Evolutionary conservation across 2,329 filamentous ascomycete genomes (phyloP), one percentile per base, ranked within the genome.

Genomic region (Pseudogymnoascus sp.): DNA sequence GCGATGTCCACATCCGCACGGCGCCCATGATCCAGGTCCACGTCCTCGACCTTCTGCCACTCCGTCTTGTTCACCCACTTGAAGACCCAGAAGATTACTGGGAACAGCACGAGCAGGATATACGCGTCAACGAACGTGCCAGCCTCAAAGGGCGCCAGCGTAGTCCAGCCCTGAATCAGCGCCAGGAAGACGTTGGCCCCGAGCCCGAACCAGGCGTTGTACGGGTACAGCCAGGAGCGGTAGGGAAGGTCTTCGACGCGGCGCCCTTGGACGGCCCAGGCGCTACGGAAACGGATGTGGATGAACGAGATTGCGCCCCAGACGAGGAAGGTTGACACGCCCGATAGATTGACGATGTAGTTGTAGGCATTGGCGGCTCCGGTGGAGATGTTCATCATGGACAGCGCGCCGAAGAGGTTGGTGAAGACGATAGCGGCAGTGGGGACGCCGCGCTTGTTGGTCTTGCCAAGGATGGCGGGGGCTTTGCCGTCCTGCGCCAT

Each of bases 401-500:
- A 84, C n/a, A 91, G 76, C 4, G 86, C 80, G 9, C 88, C 89
- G 63, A 89, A 87, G 1, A 85, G 76, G 67, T 91, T 91, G 13
- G 89, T 87, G 60, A 91, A 79, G 1, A 89, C 70, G 47, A 93
- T 81, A 69, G 74, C 88, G 73, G 73, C 82, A 69, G 82, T 82
- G 0, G 82, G 82, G 0, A 83, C 80, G 26, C 89, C 89, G 13
- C 83, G 80, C 23, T 77, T 77, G 72, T 88, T 85, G 1, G 89
- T 90, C 73, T 82, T 84, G 44, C 87, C 87, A 1, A 93, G 78
- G 69, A 93, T 82, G 19, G 75, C 77, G 0, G 90, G 90, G 0
- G 89, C 90, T 73, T 89, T 90, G 57, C 83, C 80, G 50, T 86
- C 85, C 69, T 90, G 86, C 0, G 88, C 88, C 85, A 93, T 89